A percentile compares a stretch with the other conserved stretches of the same genome.
Evolutionary conservation across 768 basidiomycete genomes (phyloP).

Genomic region (Leccinum uliginosum): DNA sequence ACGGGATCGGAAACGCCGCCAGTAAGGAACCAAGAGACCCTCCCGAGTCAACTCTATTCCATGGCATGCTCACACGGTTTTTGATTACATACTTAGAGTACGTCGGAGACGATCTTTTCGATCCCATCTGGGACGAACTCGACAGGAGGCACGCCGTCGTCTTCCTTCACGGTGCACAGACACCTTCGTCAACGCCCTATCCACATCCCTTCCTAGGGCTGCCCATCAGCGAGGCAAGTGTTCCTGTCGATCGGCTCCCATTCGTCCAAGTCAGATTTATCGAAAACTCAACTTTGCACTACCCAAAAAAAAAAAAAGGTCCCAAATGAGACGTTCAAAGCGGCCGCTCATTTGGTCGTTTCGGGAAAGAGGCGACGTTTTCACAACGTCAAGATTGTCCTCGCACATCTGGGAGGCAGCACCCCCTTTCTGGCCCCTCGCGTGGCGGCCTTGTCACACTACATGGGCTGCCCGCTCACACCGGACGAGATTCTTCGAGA

Average conservation of each 20-base stretch:
- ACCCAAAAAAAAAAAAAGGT: slow-evolving; percentile 39
- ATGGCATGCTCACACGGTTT: slow-evolving; percentile 2
- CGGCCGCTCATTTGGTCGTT: slow-evolving; percentile 72
- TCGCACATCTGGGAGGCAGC: slow-evolving; percentile 74
- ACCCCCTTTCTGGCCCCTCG: slow-evolving; percentile 62
- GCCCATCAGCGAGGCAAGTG: slow-evolving; percentile 59
- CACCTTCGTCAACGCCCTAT: slow-evolving; percentile 57
- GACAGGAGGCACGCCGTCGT: slow-evolving; percentile 55
- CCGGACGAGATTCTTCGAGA: slow-evolving; percentile 65
- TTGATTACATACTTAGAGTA: slow-evolving; percentile 47
- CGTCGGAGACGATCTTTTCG: slow-evolving; percentile 59
- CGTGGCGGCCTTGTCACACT: slow-evolving; percentile 59
- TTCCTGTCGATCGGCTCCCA: slow-evolving; percentile 3
- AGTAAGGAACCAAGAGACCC: slow-evolving; percentile 36
- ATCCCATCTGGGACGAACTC: slow-evolving; percentile 69
- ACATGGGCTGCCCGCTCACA: slow-evolving; percentile 67
- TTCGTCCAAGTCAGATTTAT: neutral
- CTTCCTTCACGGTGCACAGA: slow-evolving; percentile 71
- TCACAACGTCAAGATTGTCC: slow-evolving; percentile 55
- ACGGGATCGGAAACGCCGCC: slow-evolving; percentile 50
- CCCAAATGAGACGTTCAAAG: slow-evolving; percentile 80
- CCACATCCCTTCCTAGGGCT: slow-evolving; percentile 63
- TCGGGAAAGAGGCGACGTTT: slow-evolving; percentile 65
- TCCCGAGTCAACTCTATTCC: neutral
- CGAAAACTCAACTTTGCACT: slow-evolving; percentile 4